Evolutionary conservation across 2,329 filamentous ascomycete genomes (phyloP), one percentile per base, ranked within the genome.

Genomic region (Colletotrichum camelliae): DNA sequence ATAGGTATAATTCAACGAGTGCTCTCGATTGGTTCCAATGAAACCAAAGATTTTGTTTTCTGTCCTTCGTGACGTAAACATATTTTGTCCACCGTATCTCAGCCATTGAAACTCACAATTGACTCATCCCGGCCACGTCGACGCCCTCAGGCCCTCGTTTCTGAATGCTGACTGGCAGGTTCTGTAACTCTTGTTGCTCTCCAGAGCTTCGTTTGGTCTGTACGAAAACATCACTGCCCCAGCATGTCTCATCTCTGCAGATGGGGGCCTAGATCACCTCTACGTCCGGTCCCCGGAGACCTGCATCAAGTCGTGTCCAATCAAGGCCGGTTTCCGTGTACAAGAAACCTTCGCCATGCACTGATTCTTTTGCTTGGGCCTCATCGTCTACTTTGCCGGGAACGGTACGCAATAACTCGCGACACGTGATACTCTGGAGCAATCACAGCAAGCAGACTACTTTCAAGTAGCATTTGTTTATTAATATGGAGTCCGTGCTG

Each of bases 331-430:
- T 0, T 48, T 0, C 7, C 9, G 1, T 4, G 43, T 48, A 18
- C 13, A 2, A 48, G 43, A 7, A 21, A 48, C 5, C 10, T 21
- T 48, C 21, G 9, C 10, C n/a, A 48, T n/a, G 18, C 9, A 7
- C 16, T 3, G 5, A 43, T 43, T 18, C 8, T 0, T n/a, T n/a
- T 1, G 8, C 6, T 21, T 7, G 10, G 18, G n/a, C n/a, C 9
- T 3, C 18, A 12, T 48, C 3, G 18, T 7, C 43, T 48, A 4
- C 18, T 21, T 13, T 13, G 2, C 43, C 10, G 43, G n/a, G 9
- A 0, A 10, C n/a, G 43, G 6, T 21, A n/a, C n/a, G 13, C 6
- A 48, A 21, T 10, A 48, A n/a, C 1, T 12, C n/a, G n/a, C n/a
- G 43, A 48, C 5, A 4, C 21, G 21, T 21, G 10, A 4, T 21